phyloP scores from a whole-genome alignment of 73 alveolate species.

The Halteria grandinella region DNA sequence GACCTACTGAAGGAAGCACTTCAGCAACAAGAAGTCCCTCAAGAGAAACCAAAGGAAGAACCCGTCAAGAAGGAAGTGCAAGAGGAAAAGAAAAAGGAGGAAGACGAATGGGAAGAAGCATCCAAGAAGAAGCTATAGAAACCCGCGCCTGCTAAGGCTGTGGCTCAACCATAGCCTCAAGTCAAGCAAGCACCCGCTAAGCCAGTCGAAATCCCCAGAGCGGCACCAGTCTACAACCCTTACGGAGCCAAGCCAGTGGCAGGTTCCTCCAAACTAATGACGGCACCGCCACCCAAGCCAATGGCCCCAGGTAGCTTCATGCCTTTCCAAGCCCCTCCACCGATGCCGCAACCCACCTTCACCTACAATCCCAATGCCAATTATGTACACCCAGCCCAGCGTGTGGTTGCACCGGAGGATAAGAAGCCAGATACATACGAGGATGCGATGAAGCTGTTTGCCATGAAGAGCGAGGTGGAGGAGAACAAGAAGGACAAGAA shows the following conservation, averaged over 20 bases:
- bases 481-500: not conserved
- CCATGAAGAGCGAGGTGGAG: not conserved
- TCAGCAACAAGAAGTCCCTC: not conserved
- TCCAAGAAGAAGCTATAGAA: too few species aligned
- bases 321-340: not conserved
- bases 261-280: not conserved
- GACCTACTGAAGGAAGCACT: not conserved
- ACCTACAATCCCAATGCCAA: not conserved
- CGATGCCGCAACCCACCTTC: not conserved
- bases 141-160: too few species aligned
- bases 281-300: not conserved
- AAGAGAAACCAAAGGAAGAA: too few species aligned
- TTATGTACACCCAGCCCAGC: not conserved
- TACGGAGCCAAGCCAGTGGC: not conserved
- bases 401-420: not conserved
- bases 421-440: slow-evolving; percentile 7
- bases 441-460: slow-evolving; percentile 53
- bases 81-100: too few species aligned
- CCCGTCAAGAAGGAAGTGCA: too few species aligned
- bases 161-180: too few species aligned
- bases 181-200: too few species aligned
- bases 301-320: not conserved
- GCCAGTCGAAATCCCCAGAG: too few species aligned
- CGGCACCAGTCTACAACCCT: not conserved
- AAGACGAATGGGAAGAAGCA: too few species aligned